Base-by-base conservation (phyloP, 371 early-diverging fungal species). In the Mortierella sp. region DNA sequence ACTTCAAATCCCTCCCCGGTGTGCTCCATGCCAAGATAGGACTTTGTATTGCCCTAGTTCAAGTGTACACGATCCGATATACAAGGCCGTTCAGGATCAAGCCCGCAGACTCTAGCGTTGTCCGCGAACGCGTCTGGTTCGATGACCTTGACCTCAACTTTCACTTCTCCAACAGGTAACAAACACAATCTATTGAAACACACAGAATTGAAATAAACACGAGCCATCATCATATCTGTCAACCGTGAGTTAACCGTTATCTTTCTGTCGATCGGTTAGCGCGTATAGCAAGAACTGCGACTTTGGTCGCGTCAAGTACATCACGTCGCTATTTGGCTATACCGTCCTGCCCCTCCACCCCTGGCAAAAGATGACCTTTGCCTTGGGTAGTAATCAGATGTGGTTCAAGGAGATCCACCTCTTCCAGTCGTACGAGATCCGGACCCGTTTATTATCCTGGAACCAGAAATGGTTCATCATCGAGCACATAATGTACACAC, bases 231-330 rank as follows among this genome's bases (percentile, higher is more conserved):
- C n/a, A n/a, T n/a, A n/a, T n/a, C n/a, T n/a, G n/a, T n/a, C n/a
- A n/a, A n/a, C n/a, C n/a, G n/a, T n/a, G n/a, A n/a, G n/a, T n/a
- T n/a, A n/a, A n/a, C n/a, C n/a, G n/a, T n/a, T n/a, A n/a, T n/a
- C n/a, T n/a, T n/a, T n/a, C n/a, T n/a, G n/a, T n/a, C n/a, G n/a
- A 10, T 41, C 3, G 34, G 6, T 29, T 70, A 82, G 83, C 37
- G 78, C 79, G 2, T 83, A 83, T 39, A 76, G 79, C 47, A 83
- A 83, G 71, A 83, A 83, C 76, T 83, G 83, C 61, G 83, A 78
- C 37, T 83, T 70, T 64, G 75, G 79, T 6, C 71, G 83, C 6
- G 73, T 83, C 73, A 78, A 83, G 67, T 78, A 78, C 29, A 71
- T 83, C 48, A 83, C 74, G 41, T 83, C 83, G 29, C 71, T 83